Evolutionary conservation across 2,329 filamentous ascomycete species (phyloP), one percentile per base, ranked within the genome.

Genomic region (Sporothrix brunneoviolacea): DNA sequence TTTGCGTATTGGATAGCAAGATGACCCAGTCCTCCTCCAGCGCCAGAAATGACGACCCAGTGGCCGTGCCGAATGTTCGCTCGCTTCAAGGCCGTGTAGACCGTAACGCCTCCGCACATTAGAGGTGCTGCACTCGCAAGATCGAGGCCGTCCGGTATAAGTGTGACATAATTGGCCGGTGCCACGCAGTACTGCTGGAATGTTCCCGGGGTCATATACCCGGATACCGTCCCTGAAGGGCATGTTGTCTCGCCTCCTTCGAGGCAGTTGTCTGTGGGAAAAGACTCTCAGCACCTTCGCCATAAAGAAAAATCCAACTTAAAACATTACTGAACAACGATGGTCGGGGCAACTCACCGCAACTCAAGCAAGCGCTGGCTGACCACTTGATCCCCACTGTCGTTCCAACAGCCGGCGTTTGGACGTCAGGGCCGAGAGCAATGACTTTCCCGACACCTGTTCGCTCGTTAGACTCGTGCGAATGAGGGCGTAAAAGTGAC

Each of bases 151-250:
- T 55, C 56, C 9, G 64, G 62, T 9, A 65, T 55, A 13, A 54
- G 59, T 13, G 48, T 50, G 13, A 63, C 53, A 72, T 72, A 58
- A 66, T 68, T 57, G 72, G 73, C 61, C 75, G 68, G 52, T 12
- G 57, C 54, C 19, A 63, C 54, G 55, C 57, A 58, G 54, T 58
- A 58, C 33, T 58, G 45, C 39, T 53, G 49, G 50, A 60, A 60
- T 19, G 57, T 59, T 33, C 56, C 56, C 18, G 55, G 49, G 3
- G 36, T 36, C 12, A 40, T 40, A 43, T 51, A 53, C 42, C 54
- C 55, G 21, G 56, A 56, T 48, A 52, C 50, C 33, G 45, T 46
- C 38, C 38, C 27, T 35, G 50, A 33, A 21, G 18, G 19, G 27
- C 47, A 50, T 12, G 46, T 35, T 1, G 32, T 22, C 28, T 45